phyloP scores from a whole-genome alignment of 1,284 basidiomycete genomes.

The Rhizopogon parksii region DNA sequence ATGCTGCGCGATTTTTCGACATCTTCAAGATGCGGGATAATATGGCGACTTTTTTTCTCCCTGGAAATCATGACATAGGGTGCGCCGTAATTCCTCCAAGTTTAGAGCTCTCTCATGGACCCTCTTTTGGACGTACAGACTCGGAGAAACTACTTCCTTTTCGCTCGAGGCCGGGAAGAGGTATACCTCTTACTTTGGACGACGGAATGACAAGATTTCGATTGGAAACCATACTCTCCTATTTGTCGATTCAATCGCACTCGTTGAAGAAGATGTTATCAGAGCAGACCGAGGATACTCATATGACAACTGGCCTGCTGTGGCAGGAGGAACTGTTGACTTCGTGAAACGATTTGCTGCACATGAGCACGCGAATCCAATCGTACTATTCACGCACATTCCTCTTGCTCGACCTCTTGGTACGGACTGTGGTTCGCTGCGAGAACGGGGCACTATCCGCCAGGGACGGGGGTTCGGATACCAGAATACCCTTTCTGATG shows the following conservation, averaged over 20 bases:
- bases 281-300: conserved; percentile 45
- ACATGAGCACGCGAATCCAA: conserved; percentile 35
- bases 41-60: conserved; percentile 58
- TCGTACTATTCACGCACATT: conserved; percentile 76
- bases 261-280: conserved; percentile 72
- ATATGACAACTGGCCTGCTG: conserved; percentile 56
- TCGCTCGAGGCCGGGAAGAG: conserved; percentile 45
- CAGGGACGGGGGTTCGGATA: conserved; percentile 77
- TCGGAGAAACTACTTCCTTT: conserved; percentile 48
- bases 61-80: conserved; percentile 85
- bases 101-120: neutral
- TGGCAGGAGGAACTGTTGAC: conserved; percentile 58
- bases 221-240: conserved; percentile 67
- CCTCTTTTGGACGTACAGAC: conserved; percentile 18
- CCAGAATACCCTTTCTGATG: conserved; percentile 72
- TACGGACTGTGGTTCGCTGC: conserved; percentile 65
- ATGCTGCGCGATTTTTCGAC: conserved; percentile 52
- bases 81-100: conserved; percentile 25
- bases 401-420: conserved; percentile 69
- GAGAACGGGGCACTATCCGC: conserved; percentile 67
- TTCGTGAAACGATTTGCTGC: conserved; percentile 59
- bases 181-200: conserved; percentile 52
- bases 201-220: conserved; percentile 42
- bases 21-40: conserved; percentile 46
- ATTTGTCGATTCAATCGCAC: conserved; percentile 62